Evolutionary conservation across 306 rosid species (phyloP).

Genomic region (Hippophae rhamnoides): DNA sequence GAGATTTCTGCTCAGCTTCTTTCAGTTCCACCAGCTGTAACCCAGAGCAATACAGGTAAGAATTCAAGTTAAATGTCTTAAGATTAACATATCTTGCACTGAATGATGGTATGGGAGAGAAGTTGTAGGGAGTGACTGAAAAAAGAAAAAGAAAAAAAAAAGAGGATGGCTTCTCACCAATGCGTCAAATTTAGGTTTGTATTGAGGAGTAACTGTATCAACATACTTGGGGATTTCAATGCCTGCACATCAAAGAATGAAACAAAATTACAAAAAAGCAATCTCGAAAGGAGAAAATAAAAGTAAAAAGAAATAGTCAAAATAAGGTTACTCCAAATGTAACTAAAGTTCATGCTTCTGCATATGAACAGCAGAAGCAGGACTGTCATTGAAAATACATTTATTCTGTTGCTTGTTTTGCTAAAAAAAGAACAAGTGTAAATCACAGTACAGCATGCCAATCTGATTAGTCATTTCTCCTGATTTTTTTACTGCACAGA

Average conservation of each 20-base stretch:
- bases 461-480: too few species aligned
- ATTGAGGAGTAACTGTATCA: constrained; percentile 87
- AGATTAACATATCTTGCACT: neutral
- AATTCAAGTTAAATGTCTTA: neutral
- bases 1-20: constrained; percentile 75
- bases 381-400: too few species aligned
- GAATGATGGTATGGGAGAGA: neutral
- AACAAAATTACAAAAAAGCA: neutral
- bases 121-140: neutral
- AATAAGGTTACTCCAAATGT: neutral
- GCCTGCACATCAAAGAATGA: constrained; percentile 34
- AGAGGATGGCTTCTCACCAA: constrained; percentile 37
- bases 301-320: neutral
- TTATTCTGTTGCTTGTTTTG: too few species aligned
- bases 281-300: neutral
- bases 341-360: too few species aligned
- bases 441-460: too few species aligned
- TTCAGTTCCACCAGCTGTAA: constrained; percentile 78
- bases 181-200: constrained; percentile 76
- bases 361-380: too few species aligned
- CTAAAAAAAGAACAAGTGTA: too few species aligned
- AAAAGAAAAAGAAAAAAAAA: neutral
- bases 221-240: constrained; percentile 86
- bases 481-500: too few species aligned
- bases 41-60: neutral